Evolutionary conservation across 2,329 filamentous ascomycete genomes (phyloP).

Genomic region (Myriosclerotinia scirpicola): DNA sequence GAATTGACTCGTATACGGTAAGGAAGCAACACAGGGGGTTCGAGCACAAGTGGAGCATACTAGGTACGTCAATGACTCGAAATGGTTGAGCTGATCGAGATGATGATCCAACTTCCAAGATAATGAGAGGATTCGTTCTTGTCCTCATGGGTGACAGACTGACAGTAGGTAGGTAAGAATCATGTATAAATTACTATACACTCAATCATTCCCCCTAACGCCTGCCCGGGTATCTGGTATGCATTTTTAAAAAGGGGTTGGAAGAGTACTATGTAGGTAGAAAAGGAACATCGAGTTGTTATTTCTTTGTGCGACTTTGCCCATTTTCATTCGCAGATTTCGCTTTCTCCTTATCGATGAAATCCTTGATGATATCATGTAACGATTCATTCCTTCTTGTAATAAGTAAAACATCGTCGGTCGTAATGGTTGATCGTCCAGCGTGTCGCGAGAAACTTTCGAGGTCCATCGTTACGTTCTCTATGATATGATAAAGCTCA

Average conservation of each 20-base stretch:
- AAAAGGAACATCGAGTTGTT: neutral
- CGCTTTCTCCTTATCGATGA: constrained; percentile 61
- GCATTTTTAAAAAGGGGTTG: neutral
- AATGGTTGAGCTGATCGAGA: too few relatives aligned
- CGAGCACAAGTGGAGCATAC: too few relatives aligned
- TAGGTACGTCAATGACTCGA: too few relatives aligned
- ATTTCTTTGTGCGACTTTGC: constrained; percentile 24
- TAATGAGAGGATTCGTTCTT: neutral
- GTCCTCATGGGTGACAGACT: too few relatives aligned
- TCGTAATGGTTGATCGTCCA: constrained; percentile 74
- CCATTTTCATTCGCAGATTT: constrained; percentile 22
- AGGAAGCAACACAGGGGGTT: neutral
- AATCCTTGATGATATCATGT: constrained; percentile 69
- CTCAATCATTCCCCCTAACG: constrained; percentile 1
- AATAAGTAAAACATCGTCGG: constrained; percentile 84
- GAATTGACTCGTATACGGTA: too few relatives aligned
- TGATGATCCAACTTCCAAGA: too few relatives aligned
- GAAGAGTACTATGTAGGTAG: neutral
- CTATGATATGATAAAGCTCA: constrained; percentile 39
- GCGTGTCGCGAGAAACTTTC: constrained; percentile 74
- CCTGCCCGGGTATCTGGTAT: neutral
- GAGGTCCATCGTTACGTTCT: constrained; percentile 58
- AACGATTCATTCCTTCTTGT: constrained; percentile 84
- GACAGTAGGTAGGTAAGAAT: too few relatives aligned
- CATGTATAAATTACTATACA: too few relatives aligned